Base-by-base conservation (phyloP, 2,329 filamentous ascomycete genomes). In the Cercospora citrullina region DNA sequence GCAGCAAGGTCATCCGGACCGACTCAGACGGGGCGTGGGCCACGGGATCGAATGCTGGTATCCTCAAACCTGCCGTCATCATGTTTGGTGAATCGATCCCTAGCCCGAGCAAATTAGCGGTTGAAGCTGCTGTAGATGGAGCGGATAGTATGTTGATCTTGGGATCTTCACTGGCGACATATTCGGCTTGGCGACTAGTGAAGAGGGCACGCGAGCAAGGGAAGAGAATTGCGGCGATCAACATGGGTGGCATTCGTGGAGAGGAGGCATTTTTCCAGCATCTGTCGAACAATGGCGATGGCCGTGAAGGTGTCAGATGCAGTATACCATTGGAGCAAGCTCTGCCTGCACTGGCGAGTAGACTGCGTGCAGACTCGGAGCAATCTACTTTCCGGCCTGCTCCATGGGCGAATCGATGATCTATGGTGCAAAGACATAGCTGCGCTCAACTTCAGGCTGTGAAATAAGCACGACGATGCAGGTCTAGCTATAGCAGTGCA, bases 81-180 rank as follows among this genome's bases (percentile, higher is more conserved):
- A 97, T 98, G 93, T 98, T 98, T 78, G 95, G 95, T 16, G 95
- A 98, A 80, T 94, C 88, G 68, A 96, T 98, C 60, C 83, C 87
- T 0, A 79, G 81, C 1, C 75, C 81, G 1, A 89, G 94, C 39
- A 97, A 96, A 78, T 79, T 82, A 1, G 89, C 88, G 0, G 94
- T 94, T 1, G 94, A 98, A 76, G 81, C 87, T 30, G 91, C 91
- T 12, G 88, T 98, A 60, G 92, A 97, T 75, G 85, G 86, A 30
- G 91, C 93, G 1, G 89, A 88, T 5, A 87, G 88, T 68, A 80
- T 98, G 39, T 83, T 98, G 23, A 86, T 98, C 8, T 79, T 98
- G 16, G 95, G 94, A 4, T 97, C 92, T 39, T 97, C 92, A 69
- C 85, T 98, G 59, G 95, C 95, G 5, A 98, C 95, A 0, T 98